Conservation (phyloP, 352 stramenopile genomes). For the Pythium insidiosum region DNA sequence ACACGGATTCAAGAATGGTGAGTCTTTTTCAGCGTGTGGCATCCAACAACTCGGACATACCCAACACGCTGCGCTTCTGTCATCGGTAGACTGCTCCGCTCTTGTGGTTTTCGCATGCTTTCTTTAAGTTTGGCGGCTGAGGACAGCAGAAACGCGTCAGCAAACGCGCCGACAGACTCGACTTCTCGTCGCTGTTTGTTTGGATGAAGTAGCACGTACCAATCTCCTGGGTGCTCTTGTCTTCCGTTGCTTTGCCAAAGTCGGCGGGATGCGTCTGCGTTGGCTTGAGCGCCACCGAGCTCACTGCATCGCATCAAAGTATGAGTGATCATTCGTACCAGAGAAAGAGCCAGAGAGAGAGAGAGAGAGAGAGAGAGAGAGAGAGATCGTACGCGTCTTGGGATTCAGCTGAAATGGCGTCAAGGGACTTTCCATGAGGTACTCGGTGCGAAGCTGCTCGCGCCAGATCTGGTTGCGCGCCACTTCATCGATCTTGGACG, state of each 20-base stretch:
- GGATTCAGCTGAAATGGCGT: conserved; percentile 82
- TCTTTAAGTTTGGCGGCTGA: conserved; percentile 53
- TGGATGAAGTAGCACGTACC: no score
- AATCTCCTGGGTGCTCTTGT: conserved; percentile 44
- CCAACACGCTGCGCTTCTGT: conserved; percentile 73
- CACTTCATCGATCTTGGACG: conserved; percentile 82
- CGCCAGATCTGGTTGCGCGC: conserved; percentile 84
- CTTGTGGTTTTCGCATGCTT: conserved; percentile 53
- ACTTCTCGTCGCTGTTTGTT: no score
- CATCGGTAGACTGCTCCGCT: conserved; percentile 55
- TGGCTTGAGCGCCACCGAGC: conserved; percentile 65
- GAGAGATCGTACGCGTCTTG: conserved; percentile 46
- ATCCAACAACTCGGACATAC: no score
- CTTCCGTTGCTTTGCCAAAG: conserved; percentile 49
- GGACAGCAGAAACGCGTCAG: not conserved
- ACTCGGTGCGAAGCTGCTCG: conserved; percentile 82
- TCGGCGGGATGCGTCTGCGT: conserved; percentile 67
- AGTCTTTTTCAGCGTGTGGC: no score
- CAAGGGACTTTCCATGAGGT: conserved; percentile 60
- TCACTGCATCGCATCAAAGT: conserved; percentile 41
- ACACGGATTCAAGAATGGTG: no score
- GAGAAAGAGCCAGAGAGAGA: no score
- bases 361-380: not conserved
- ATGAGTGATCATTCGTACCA: no score
- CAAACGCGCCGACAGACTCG: not conserved